phyloP scores from a whole-genome alignment of 73 alveolate species.

The Symbiodinium natans region DNA sequence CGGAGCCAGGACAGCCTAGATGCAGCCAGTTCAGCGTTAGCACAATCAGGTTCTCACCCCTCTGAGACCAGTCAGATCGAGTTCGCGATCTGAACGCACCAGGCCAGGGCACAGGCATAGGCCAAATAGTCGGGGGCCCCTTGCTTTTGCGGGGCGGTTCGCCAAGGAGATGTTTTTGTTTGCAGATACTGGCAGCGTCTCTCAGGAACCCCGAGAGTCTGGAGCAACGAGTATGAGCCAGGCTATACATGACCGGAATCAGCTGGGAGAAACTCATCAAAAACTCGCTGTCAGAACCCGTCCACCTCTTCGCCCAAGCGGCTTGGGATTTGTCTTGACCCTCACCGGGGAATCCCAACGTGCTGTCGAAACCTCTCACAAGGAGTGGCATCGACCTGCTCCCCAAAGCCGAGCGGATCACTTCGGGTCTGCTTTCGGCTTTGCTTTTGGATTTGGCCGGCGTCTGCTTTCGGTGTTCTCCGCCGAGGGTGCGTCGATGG shows the following conservation, averaged over 20 bases:
- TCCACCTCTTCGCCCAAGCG: too few species aligned
- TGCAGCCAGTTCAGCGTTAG: not conserved
- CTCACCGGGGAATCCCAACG: not conserved
- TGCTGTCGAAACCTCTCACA: too few species aligned
- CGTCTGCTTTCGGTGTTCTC: not conserved
- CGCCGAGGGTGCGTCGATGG: not conserved
- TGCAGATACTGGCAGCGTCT: not conserved
- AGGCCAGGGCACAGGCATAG: not conserved
- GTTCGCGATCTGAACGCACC: not conserved
- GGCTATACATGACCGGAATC: not conserved
- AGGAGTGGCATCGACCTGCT: not conserved
- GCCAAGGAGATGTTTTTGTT: too few species aligned
- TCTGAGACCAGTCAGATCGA: too few species aligned
- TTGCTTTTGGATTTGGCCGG: not conserved
- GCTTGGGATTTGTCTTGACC: too few species aligned
- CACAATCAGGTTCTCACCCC: not conserved
- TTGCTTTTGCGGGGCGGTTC: too few species aligned
- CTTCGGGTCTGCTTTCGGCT: not conserved
- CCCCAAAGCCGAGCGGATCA: not conserved
- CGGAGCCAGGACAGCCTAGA: not conserved
- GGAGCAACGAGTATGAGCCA: not conserved
- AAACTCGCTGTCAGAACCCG: too few species aligned
- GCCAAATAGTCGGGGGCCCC: not conserved
- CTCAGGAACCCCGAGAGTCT: not conserved
- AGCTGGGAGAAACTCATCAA: too few species aligned